A percentile compares a stretch with the other conserved stretches of the same genome.
phyloP scores from a whole-genome alignment of 208 protist genomes.

The Jaenimonas drosophilae region DNA sequence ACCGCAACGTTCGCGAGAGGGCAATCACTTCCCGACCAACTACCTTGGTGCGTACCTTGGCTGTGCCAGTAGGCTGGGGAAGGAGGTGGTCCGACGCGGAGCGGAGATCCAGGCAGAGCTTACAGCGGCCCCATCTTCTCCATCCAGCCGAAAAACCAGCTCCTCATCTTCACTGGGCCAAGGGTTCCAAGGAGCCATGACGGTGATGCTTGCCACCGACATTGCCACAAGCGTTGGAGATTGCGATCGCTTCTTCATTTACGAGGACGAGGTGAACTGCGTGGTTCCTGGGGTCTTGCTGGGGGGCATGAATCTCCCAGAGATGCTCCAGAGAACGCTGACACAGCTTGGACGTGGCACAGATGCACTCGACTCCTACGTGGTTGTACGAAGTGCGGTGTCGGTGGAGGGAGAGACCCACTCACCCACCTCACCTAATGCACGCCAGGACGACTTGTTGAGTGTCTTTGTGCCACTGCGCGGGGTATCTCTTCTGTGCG shows the following conservation, averaged over 20 bases:
- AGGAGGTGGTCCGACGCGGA: constrained; percentile 52
- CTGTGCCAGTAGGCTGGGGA: constrained; percentile 35
- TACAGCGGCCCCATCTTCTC: too few species aligned
- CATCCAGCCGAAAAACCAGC: constrained; percentile 47
- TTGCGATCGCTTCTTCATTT: constrained; percentile 83
- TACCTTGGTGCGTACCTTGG: constrained; percentile 28
- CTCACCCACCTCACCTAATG: not conserved
- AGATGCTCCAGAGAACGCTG: constrained; percentile 34
- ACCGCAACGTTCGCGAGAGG: constrained; percentile 33
- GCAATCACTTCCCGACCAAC: constrained; percentile 12
- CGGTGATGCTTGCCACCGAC: constrained; percentile 44
- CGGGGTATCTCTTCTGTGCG: constrained; percentile 38
- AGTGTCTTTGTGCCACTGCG: constrained; percentile 52
- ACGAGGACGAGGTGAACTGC: constrained; percentile 62
- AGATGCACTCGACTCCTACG: constrained; percentile 40
- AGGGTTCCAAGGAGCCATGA: constrained; percentile 19
- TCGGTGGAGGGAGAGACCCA: constrained; percentile 6
- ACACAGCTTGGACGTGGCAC: constrained; percentile 40
- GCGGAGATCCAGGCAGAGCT: too few species aligned
- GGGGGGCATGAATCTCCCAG: too few species aligned
- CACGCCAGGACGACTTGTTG: constrained; percentile 22
- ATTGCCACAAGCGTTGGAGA: constrained; percentile 43
- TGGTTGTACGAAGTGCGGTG: constrained; percentile 17
- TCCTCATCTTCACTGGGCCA: constrained; percentile 37
- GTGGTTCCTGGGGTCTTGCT: too few species aligned